Base-by-base conservation (phyloP, 768 basidiomycete species). In the Lactarius tabidus region DNA sequence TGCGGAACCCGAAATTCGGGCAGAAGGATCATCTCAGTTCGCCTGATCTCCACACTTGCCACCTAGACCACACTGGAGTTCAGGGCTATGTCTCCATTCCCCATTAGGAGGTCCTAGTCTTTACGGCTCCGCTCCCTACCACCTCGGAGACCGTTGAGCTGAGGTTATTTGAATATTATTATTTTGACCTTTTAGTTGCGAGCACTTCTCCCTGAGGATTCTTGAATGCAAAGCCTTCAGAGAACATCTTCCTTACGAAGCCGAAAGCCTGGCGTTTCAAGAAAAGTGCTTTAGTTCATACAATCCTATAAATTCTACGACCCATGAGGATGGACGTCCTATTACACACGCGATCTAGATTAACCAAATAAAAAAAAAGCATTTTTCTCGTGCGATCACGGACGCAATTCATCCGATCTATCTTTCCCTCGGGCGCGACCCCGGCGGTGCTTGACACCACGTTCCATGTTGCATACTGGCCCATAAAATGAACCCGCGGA, bases 401-500 rank as follows among this genome's bases (percentile, higher is more conserved):
- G 65, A 66, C 61, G 56, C 60, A 62, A 66, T 45, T 62, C 56
- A 26, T 45, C 64, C 53, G 64, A 65, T 65, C 53, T n/a, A 65
- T 65, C 64, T 65, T 61, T 23, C 48, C 59, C 55, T 65, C 60
- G 59, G 60, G 55, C 64, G 59, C 59, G 64, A 65, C 61, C 15
- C 57, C 29, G 59, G 59, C 43, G 60, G 59, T 54, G 43, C 59
- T 36, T 51, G 23, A 61, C 60, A 51, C 38, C 38, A 38, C 14
- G 38, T 33, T 33, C 43, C 43, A 45, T 45, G 45, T 15, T 51
- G 38, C 28, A 57, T 57, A 39, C 48, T 61, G 38, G 43, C 29
- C 38, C 29, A 55, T 57, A 53, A 57, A 61, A 53, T 41, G 56
- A 62, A 62, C 52, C 57, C 65, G 60, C 60, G 65, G 65, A 35